Evolutionary conservation across 2,329 filamentous ascomycete genomes (phyloP).

Genomic region (Ceratocystis cubensis): DNA sequence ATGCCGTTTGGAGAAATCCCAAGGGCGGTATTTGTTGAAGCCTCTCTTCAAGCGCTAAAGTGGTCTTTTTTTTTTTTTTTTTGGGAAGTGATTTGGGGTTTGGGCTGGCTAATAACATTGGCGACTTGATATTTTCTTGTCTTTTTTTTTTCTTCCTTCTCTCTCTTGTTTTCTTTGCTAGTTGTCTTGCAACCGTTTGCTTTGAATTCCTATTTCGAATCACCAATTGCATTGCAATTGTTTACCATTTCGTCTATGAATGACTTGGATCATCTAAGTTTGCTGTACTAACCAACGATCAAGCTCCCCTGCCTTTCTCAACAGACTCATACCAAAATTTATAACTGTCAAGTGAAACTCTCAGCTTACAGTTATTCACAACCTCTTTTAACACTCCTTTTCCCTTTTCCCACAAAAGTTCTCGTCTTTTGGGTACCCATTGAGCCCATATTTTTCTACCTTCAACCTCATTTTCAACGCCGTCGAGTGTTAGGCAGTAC

Average conservation of each 20-base stretch:
- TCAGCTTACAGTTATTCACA: background rate
- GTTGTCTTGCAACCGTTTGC: constrained; percentile 10
- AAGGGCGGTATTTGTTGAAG: constrained; percentile 10
- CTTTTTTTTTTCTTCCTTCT: background rate
- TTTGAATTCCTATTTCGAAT: constrained; percentile 12
- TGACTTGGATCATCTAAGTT: constrained; percentile 7
- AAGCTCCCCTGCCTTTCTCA: background rate
- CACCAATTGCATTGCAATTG: constrained; percentile 9
- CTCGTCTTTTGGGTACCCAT: background rate
- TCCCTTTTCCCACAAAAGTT: background rate
- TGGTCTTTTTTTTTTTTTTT: background rate
- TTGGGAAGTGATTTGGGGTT: constrained; percentile 3
- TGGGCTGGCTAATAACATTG: constrained; percentile 15
- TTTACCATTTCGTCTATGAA: constrained; percentile 1
- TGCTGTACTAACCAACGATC: background rate
- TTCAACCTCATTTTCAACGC: constrained; percentile 10
- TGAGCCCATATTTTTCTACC: background rate
- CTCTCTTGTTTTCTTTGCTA: constrained; percentile 10
- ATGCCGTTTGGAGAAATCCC: constrained; percentile 4
- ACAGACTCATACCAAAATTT: constrained; percentile 5
- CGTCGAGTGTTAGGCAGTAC: constrained; percentile 6
- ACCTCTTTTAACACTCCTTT: background rate
- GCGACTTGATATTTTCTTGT: constrained; percentile 9
- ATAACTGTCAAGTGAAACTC: background rate
- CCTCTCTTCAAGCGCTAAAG: constrained; percentile 13